These are phyloP conservation scores for Xylariaceae sp. DNA, from an alignment of 2,329 filamentous ascomycete genomes.

Conservation along the genomic window DNA sequence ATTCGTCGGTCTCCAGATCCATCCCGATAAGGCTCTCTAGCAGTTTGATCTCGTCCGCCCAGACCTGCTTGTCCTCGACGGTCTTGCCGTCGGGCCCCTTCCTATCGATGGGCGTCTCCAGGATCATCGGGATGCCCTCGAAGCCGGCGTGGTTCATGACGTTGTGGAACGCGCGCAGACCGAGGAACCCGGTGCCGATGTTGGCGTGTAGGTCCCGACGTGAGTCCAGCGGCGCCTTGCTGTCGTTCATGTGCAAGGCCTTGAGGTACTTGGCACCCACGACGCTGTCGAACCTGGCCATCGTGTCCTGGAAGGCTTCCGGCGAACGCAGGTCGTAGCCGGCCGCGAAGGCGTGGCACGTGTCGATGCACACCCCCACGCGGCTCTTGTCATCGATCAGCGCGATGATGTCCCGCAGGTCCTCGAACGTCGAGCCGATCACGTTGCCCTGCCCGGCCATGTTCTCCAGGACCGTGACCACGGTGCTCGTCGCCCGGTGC, in stretches of 20 bases:
- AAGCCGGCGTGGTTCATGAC: slow-evolving; percentile 83
- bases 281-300: slow-evolving; percentile 73
- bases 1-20: slow-evolving; percentile 75
- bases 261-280: slow-evolving; percentile 80
- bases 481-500: slow-evolving; percentile 73
- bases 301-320: slow-evolving; percentile 70
- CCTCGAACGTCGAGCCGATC: slow-evolving; percentile 82
- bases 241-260: slow-evolving; percentile 92
- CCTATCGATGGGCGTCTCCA: slow-evolving; percentile 92
- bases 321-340: slow-evolving; percentile 87
- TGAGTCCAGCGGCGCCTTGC: slow-evolving; percentile 83
- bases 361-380: slow-evolving; percentile 94
- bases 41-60: slow-evolving; percentile 94
- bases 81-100: slow-evolving; percentile 66
- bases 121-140: slow-evolving; percentile 80
- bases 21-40: slow-evolving; percentile 86
- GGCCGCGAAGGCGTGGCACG: slow-evolving; percentile 92
- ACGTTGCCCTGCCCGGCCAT: slow-evolving; percentile 92
- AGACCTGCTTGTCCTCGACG: slow-evolving; percentile 78
- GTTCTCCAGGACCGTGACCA: slow-evolving; percentile 88
- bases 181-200: slow-evolving; percentile 93
- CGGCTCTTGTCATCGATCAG: slow-evolving; percentile 75
- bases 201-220: slow-evolving; percentile 92
- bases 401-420: slow-evolving; percentile 82
- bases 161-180: slow-evolving; percentile 86